These are phyloP conservation scores for Backusella mclennaniae DNA, from an alignment of 192 early-diverging fungal species.

Conservation along the genomic window DNA sequence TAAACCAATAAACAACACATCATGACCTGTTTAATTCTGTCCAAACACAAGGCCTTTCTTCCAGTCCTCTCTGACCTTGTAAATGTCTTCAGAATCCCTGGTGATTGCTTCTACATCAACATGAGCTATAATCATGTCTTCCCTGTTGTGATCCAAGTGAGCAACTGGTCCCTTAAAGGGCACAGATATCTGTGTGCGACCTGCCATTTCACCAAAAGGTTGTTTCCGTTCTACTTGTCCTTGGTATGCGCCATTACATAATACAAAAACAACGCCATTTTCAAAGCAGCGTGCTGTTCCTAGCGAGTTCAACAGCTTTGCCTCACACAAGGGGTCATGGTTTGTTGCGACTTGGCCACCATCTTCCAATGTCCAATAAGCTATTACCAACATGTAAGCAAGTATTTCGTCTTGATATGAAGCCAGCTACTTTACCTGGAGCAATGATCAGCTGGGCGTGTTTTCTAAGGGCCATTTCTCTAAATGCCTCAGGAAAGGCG, in stretches of 20 bases:
- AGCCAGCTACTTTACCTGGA: slow-evolving; percentile 5
- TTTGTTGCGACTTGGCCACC: background rate
- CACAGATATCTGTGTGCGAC: slow-evolving; percentile 23
- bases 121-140: slow-evolving; percentile 32
- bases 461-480: slow-evolving; percentile 17
- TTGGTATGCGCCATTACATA: slow-evolving; percentile 30
- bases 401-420: too few species aligned
- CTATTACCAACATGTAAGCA: background rate
- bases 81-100: slow-evolving; percentile 21
- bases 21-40: background rate
- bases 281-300: slow-evolving; percentile 27
- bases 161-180: slow-evolving; percentile 31
- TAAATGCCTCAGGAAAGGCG: slow-evolving; percentile 26
- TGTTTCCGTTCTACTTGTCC: background rate
- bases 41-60: slow-evolving; percentile 5
- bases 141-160: slow-evolving; percentile 8
- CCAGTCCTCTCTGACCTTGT: slow-evolving; percentile 29
- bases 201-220: slow-evolving; percentile 18
- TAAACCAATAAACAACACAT: background rate
- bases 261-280: slow-evolving; percentile 26
- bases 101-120: slow-evolving; percentile 1
- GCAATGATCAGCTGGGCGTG: slow-evolving; percentile 25
- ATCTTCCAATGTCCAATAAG: slow-evolving; percentile 29
- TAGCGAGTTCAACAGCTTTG: slow-evolving; percentile 21
- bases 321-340: slow-evolving; percentile 16